These are phyloP conservation scores for Hypomyces perniciosus DNA, from an alignment of 2,329 filamentous ascomycete species.

Conservation along the genomic window DNA sequence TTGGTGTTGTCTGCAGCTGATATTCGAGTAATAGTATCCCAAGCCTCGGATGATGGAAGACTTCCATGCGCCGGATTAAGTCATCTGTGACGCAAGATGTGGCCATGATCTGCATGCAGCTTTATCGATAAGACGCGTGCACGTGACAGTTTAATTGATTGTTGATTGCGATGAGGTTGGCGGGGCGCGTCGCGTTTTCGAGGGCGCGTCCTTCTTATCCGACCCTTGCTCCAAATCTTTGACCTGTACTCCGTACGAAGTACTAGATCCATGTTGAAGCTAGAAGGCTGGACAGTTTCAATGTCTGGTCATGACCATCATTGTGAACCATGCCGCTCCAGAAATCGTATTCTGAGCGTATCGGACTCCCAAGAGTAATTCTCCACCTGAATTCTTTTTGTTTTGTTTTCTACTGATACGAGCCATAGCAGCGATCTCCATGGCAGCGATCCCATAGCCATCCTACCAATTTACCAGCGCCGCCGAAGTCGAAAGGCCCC, in stretches of 20 bases:
- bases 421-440: slow-evolving; percentile 33
- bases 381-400: neutral
- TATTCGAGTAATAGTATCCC: neutral
- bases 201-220: slow-evolving; percentile 1
- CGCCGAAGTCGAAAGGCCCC: slow-evolving; percentile 32
- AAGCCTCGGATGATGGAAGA: neutral
- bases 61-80: neutral
- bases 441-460: slow-evolving; percentile 53
- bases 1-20: neutral
- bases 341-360: slow-evolving; percentile 36
- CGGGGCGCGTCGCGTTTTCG: slow-evolving; percentile 12
- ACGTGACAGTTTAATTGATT: slow-evolving; percentile 19
- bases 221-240: slow-evolving; percentile 5
- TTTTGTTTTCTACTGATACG: slow-evolving; percentile 10
- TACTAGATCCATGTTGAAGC: neutral
- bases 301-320: slow-evolving; percentile 15
- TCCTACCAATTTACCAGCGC: slow-evolving; percentile 33
- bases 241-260: neutral
- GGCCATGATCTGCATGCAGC: slow-evolving; percentile 12
- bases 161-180: slow-evolving; percentile 4
- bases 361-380: slow-evolving; percentile 28
- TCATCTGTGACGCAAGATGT: slow-evolving; percentile 11
- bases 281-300: slow-evolving; percentile 11
- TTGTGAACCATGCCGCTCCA: slow-evolving; percentile 31
- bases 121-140: slow-evolving; percentile 22